phyloP scores from a whole-genome alignment of 805 yeast genomes.

The Jamesozyma hellenica region DNA sequence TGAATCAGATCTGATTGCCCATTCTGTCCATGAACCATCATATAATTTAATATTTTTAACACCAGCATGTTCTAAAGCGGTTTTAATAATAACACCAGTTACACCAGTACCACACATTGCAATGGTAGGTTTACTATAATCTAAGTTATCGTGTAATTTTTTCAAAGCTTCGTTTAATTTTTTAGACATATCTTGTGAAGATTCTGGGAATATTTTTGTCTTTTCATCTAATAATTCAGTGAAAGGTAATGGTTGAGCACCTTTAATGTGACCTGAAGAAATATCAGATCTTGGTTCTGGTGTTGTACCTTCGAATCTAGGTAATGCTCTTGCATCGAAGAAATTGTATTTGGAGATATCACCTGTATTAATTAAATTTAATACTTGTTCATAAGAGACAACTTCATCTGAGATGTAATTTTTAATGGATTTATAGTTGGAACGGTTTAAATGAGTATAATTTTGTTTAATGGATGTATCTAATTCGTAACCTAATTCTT shows the following conservation, averaged over 20 bases:
- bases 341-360: slow-evolving; percentile 40
- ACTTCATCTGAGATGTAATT: slow-evolving; percentile 40
- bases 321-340: slow-evolving; percentile 74
- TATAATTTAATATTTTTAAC: slow-evolving; percentile 44
- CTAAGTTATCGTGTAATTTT: slow-evolving; percentile 28
- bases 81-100: slow-evolving; percentile 77
- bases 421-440: slow-evolving; percentile 30
- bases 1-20: slow-evolving; percentile 23
- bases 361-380: slow-evolving; percentile 43
- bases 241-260: slow-evolving; percentile 71
- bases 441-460: slow-evolving; percentile 10
- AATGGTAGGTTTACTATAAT: slow-evolving; percentile 53
- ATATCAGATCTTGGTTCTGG: slow-evolving; percentile 89
- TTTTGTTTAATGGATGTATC: slow-evolving; percentile 27
- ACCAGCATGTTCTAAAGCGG: slow-evolving; percentile 56
- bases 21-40: slow-evolving; percentile 76
- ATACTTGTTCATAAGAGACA: slow-evolving; percentile 55
- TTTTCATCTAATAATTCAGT: slow-evolving; percentile 43
- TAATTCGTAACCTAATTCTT: slow-evolving; percentile 36
- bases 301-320: slow-evolving; percentile 65
- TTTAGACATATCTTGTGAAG: slow-evolving; percentile 20
- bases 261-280: slow-evolving; percentile 83
- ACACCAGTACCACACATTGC: slow-evolving; percentile 96
- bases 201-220: slow-evolving; percentile 38
- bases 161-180: slow-evolving; percentile 41